Evolutionary conservation across 2,329 filamentous ascomycete genomes (phyloP), one percentile per base, ranked within the genome.

Genomic region (Beauveria australis): DNA sequence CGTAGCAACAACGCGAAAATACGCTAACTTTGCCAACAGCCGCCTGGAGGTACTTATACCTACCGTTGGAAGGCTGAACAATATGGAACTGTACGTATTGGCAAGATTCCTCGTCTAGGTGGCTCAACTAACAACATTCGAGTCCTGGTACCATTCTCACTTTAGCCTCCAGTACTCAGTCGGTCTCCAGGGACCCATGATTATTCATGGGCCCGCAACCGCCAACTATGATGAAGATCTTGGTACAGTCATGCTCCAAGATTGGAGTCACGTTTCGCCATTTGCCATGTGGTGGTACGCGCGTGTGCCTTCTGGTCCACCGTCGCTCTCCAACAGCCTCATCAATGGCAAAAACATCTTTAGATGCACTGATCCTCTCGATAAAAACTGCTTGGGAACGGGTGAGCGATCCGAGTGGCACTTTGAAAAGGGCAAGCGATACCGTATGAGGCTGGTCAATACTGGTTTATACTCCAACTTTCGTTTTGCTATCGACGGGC

Each of bases 161-260:
- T 82, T 82, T 65, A 74, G 74, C 3, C 66, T 77, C 0, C 76
- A 79, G 61, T 71, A 73, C 0, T 78, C 73, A 70, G 77, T 86
- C 61, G 86, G 86, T 1, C 71, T 87, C 1, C 75, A 82, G 33
- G 86, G 86, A 0, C 79, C 78, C 3, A 81, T 89, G 41, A 72
- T 87, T 19, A 83, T 88, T 65, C 77, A 86, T 59, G 85, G 85
- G 0, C 85, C 85, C 0, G 77, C 79, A 0, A 79, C 80, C 2
- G 75, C 78, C 10, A 76, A 83, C 65, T 87, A 87, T 66, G 85
- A 89, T 63, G 76, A 81, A 53, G 87, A 89, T 66, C 74, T 88
- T 0, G 86, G 87, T 3, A 72, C 78, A 14, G 65, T 88, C 1
- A 76, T 85, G 30, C 68, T 88, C 7, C 80, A 77, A n/a, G 85